These are phyloP conservation scores for Candida taoyuanica DNA, from an alignment of 805 yeast species.

Conservation along the genomic window DNA sequence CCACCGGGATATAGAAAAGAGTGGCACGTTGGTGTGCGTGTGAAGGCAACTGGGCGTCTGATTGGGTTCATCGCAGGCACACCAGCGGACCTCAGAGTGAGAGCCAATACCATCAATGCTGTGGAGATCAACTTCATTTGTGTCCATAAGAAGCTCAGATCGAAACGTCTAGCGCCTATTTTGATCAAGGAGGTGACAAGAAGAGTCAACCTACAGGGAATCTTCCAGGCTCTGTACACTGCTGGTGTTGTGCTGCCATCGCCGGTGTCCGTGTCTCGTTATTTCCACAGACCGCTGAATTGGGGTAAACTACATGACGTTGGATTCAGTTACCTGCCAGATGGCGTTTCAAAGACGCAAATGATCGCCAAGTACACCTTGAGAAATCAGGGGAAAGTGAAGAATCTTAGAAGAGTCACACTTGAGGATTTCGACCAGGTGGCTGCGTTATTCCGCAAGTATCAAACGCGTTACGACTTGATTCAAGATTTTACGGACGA, in stretches of 20 bases:
- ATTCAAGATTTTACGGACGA: slow-evolving; percentile 62
- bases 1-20: slow-evolving; percentile 90
- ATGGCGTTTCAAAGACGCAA: slow-evolving; percentile 58
- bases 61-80: slow-evolving; percentile 92
- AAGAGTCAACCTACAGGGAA: slow-evolving; percentile 74
- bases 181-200: slow-evolving; percentile 92
- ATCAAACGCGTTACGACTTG: slow-evolving; percentile 67
- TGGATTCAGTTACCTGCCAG: slow-evolving; percentile 82
- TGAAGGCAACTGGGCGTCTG: slow-evolving; percentile 64
- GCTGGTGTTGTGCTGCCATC: slow-evolving; percentile 89
- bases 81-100: slow-evolving; percentile 66
- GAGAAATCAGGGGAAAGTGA: slow-evolving; percentile 46
- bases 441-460: slow-evolving; percentile 50
- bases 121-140: slow-evolving; percentile 93
- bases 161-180: slow-evolving; percentile 93
- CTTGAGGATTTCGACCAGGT: slow-evolving; percentile 62
- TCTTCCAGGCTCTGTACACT: slow-evolving; percentile 96
- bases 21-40: slow-evolving; percentile 94
- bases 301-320: slow-evolving; percentile 89
- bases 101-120: slow-evolving; percentile 49
- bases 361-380: slow-evolving; percentile 68
- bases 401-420: slow-evolving; percentile 50
- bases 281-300: slow-evolving; percentile 89
- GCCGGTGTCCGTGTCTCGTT: slow-evolving; percentile 86
- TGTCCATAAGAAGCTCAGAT: slow-evolving; percentile 87